Evolutionary conservation across 1,139 yeast genomes (phyloP).

Genomic region (Kodamaea arcana): DNA sequence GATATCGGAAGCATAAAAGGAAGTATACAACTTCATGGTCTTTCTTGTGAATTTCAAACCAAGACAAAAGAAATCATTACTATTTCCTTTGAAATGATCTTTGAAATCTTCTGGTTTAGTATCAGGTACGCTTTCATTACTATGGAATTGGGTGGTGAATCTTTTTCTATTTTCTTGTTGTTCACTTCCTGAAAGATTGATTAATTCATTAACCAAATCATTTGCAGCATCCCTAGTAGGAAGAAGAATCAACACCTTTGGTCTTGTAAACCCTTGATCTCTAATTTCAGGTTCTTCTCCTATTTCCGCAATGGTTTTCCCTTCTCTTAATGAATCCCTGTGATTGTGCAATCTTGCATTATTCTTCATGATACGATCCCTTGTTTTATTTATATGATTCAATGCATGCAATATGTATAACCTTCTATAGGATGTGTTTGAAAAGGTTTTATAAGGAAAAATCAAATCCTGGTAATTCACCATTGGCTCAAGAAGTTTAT

Average conservation of each 20-base stretch:
- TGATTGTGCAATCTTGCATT: slow-evolving; percentile 52
- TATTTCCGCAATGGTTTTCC: slow-evolving; percentile 26
- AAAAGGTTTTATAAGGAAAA: slow-evolving; percentile 46
- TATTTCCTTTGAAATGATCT: slow-evolving; percentile 79
- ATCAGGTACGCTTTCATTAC: slow-evolving; percentile 48
- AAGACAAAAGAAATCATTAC: slow-evolving; percentile 85
- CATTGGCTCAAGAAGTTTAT: slow-evolving; percentile 50
- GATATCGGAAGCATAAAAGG: slow-evolving; percentile 81
- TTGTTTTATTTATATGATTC: slow-evolving; percentile 81
- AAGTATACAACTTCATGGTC: slow-evolving; percentile 75
- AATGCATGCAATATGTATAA: slow-evolving; percentile 68
- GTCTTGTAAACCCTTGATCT: slow-evolving; percentile 95
- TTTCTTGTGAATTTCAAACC: slow-evolving; percentile 90
- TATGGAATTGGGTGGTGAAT: slow-evolving; percentile 66
- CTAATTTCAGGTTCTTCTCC: slow-evolving; percentile 58
- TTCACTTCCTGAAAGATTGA: slow-evolving; percentile 60
- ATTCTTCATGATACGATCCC: slow-evolving; percentile 77
- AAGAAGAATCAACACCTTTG: slow-evolving; percentile 75
- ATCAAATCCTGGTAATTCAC: slow-evolving; percentile 70
- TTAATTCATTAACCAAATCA: slow-evolving; percentile 61
- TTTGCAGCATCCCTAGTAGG: slow-evolving; percentile 84
- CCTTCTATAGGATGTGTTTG: slow-evolving; percentile 52
- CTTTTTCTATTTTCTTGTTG: slow-evolving; percentile 80
- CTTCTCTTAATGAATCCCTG: slow-evolving; percentile 41
- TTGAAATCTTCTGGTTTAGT: slow-evolving; percentile 82